phyloP scores from a whole-genome alignment of 2,329 filamentous ascomycete species.

The Diaporthe caulivora region DNA sequence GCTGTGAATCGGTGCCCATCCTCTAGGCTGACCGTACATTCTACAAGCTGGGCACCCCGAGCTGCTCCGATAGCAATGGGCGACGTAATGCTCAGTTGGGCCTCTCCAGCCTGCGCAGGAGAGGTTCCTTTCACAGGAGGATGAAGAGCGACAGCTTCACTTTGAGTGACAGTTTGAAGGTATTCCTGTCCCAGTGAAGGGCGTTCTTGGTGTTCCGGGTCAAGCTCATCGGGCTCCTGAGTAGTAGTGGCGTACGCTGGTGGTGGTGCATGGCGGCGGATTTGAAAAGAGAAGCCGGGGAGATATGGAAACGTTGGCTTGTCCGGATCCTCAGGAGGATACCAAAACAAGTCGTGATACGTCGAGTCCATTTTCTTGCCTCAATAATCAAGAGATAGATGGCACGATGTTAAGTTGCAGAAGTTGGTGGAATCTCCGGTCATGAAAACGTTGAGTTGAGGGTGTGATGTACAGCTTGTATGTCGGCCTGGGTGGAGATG shows the following conservation, averaged over 20 bases:
- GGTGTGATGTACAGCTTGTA: too few relatives aligned
- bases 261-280: neutral
- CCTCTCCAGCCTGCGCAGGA: neutral
- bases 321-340: neutral
- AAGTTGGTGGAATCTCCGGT: too few relatives aligned
- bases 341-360: neutral
- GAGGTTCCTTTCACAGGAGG: neutral
- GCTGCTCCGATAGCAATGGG: neutral
- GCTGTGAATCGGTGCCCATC: neutral
- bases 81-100: neutral
- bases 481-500: too few relatives aligned
- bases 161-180: neutral
- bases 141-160: neutral
- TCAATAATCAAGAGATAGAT: too few relatives aligned
- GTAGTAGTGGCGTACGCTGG: neutral
- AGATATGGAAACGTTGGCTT: neutral
- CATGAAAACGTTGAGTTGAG: too few relatives aligned
- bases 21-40: neutral
- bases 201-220: neutral
- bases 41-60: neutral
- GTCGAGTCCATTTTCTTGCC: too few relatives aligned
- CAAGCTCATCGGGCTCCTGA: neutral
- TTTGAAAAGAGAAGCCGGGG: neutral
- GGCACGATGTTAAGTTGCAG: too few relatives aligned
- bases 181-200: neutral